A percentile compares a stretch with the other conserved stretches of the same genome.
Evolutionary conservation across 345 rosid species (phyloP).

Genomic region (Atalantia buxifolia): DNA sequence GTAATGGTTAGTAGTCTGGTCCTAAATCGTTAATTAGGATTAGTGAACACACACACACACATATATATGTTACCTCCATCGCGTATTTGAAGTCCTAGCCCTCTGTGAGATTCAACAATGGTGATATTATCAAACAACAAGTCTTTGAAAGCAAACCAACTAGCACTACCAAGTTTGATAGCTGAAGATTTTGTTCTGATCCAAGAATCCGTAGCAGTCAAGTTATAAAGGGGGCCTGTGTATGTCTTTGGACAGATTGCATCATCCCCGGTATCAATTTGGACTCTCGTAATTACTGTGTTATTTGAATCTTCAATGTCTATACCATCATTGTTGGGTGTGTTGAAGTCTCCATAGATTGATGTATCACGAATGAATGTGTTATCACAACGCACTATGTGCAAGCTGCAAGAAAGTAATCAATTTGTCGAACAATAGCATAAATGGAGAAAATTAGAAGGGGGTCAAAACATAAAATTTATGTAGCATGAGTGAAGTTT

Average conservation of each 20-base stretch:
- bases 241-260: constrained; percentile 91
- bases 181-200: constrained; percentile 91
- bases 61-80: constrained; percentile 66
- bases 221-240: constrained; percentile 60
- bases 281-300: constrained; percentile 66
- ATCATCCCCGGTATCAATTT: constrained; percentile 85
- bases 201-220: constrained; percentile 81
- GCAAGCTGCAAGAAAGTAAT: constrained; percentile 57
- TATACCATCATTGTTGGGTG: constrained; percentile 92
- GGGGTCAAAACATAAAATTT: too few species aligned
- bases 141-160: constrained; percentile 67
- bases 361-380: constrained; percentile 65
- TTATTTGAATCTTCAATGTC: constrained; percentile 86
- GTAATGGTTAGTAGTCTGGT: background rate
- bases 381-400: constrained; percentile 66
- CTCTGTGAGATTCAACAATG: constrained; percentile 82
- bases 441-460: background rate
- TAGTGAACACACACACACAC: too few species aligned
- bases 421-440: constrained; percentile 13
- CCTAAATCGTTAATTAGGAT: too few species aligned
- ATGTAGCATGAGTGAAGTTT: too few species aligned
- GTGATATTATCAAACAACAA: constrained; percentile 79
- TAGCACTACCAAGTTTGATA: constrained; percentile 93
- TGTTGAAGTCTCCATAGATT: constrained; percentile 77
- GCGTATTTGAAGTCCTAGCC: constrained; percentile 80